Evolutionary conservation across 306 rosid species (phyloP).

Genomic region (Sicyos edulis): DNA sequence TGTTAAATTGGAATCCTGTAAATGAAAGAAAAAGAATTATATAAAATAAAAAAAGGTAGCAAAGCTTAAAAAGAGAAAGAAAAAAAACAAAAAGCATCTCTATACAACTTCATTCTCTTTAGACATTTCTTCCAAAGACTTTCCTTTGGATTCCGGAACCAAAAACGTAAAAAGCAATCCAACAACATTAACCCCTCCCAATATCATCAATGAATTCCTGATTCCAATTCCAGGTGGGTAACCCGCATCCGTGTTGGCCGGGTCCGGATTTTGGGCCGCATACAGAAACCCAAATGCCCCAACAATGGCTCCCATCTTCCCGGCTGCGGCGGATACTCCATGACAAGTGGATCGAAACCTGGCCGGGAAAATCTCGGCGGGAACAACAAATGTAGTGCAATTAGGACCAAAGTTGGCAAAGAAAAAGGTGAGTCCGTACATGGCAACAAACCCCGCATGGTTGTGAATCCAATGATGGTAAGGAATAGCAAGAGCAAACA

Average conservation of each 20-base stretch:
- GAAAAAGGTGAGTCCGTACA: slow-evolving; percentile 55
- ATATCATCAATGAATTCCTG: too few species aligned
- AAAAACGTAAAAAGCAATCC: too few species aligned
- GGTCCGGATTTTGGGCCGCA: slow-evolving; percentile 36
- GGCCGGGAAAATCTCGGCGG: slow-evolving; percentile 32
- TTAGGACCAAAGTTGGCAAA: slow-evolving; percentile 84
- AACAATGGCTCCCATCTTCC: slow-evolving; percentile 26
- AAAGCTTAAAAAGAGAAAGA: too few species aligned
- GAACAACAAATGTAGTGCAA: slow-evolving; percentile 57
- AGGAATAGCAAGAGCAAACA: too few species aligned
- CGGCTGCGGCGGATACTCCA: background rate
- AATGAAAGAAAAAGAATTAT: too few species aligned
- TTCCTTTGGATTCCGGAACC: too few species aligned
- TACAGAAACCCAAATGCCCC: slow-evolving; percentile 57
- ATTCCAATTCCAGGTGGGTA: background rate
- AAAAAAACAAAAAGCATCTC: too few species aligned
- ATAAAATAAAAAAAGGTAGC: too few species aligned
- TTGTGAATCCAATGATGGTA: background rate
- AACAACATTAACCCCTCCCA: too few species aligned
- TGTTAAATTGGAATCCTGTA: too few species aligned
- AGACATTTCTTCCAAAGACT: too few species aligned
- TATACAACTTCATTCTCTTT: too few species aligned
- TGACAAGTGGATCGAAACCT: slow-evolving; percentile 54
- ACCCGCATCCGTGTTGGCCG: slow-evolving; percentile 33
- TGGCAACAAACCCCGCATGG: slow-evolving; percentile 33